Evolutionary conservation across 768 basidiomycete species (phyloP).

Genomic region (Coprinopsis sp.): DNA sequence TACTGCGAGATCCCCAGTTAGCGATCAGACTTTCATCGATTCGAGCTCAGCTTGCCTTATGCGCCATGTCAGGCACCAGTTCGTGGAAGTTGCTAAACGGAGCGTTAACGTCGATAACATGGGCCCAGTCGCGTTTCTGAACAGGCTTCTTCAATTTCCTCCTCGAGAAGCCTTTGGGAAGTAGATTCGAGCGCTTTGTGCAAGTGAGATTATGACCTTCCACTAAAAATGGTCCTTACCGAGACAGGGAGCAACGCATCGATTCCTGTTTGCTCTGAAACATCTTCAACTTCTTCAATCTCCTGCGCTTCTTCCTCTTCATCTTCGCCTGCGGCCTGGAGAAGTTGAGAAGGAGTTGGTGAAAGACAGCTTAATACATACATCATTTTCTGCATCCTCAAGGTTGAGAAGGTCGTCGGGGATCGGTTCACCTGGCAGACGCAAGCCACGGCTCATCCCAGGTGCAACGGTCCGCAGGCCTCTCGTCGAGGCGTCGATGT

Average conservation of each 20-base stretch:
- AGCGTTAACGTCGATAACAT: constrained; percentile 90
- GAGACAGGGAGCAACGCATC: constrained; percentile 75
- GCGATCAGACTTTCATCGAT: background rate
- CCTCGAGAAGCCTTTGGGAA: constrained; percentile 41
- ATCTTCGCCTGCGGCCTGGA: constrained; percentile 10
- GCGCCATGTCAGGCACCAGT: constrained; percentile 95
- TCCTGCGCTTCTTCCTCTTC: constrained; percentile 11
- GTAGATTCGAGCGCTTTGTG: constrained; percentile 52
- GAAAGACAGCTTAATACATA: constrained; percentile 7
- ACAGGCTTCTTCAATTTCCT: constrained; percentile 41
- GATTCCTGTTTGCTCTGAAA: constrained; percentile 41
- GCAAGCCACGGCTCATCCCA: constrained; percentile 76
- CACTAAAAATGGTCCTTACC: constrained; percentile 22
- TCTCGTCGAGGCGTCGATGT: constrained; percentile 27
- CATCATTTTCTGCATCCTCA: constrained; percentile 23
- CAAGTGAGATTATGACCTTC: background rate
- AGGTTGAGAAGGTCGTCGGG: constrained; percentile 41
- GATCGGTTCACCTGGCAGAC: constrained; percentile 54
- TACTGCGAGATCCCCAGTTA: constrained; percentile 42
- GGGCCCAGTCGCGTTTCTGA: constrained; percentile 95
- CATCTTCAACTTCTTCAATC: constrained; percentile 5
- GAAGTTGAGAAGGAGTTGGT: background rate
- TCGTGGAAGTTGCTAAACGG: constrained; percentile 86
- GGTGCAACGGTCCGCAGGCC: constrained; percentile 72
- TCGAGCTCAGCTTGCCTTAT: constrained; percentile 59